Evolutionary conservation across 805 yeast species (phyloP).

Genomic region (Cyberlindnera petersonii): DNA sequence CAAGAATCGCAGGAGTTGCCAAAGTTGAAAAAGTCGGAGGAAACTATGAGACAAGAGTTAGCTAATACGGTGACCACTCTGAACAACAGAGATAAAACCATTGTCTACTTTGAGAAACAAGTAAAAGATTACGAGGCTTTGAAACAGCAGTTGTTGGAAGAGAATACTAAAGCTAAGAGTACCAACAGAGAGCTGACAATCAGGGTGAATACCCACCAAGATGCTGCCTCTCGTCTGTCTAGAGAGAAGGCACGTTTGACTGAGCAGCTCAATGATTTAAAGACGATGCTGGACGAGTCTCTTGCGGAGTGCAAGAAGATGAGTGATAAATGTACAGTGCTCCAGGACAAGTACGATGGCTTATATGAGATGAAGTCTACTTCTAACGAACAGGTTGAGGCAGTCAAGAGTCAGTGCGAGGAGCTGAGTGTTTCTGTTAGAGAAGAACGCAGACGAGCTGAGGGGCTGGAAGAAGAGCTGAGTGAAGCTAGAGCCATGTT

Average conservation of each 20-base stretch:
- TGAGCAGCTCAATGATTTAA: constrained; percentile 39
- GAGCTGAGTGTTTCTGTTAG: constrained; percentile 62
- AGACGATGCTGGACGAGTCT: constrained; percentile 32
- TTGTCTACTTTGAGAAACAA: constrained; percentile 37
- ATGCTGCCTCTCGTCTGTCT: constrained; percentile 27
- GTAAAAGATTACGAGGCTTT: constrained; percentile 34
- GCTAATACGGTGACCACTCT: constrained; percentile 16
- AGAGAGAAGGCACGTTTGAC: constrained; percentile 35
- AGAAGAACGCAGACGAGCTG: constrained; percentile 59
- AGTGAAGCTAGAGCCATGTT: constrained; percentile 65
- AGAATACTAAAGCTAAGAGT: constrained; percentile 23
- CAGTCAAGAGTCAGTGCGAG: constrained; percentile 63
- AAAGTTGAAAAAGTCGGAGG: constrained; percentile 23
- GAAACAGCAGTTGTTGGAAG: constrained; percentile 25
- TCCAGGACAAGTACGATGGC: constrained; percentile 37
- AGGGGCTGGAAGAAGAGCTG: constrained; percentile 77
- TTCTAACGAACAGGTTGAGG: constrained; percentile 42
- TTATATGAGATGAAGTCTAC: constrained; percentile 32
- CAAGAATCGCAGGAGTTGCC: constrained; percentile 17
- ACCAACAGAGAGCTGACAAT: constrained; percentile 28
- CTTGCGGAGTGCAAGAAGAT: constrained; percentile 37
- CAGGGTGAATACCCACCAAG: constrained; percentile 31
- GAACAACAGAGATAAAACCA: constrained; percentile 35
- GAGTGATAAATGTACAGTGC: constrained; percentile 38
- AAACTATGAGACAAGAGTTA: constrained; percentile 23